Base-by-base conservation (phyloP, 495 filamentous ascomycete species). In the Schizothecium vesticola region DNA sequence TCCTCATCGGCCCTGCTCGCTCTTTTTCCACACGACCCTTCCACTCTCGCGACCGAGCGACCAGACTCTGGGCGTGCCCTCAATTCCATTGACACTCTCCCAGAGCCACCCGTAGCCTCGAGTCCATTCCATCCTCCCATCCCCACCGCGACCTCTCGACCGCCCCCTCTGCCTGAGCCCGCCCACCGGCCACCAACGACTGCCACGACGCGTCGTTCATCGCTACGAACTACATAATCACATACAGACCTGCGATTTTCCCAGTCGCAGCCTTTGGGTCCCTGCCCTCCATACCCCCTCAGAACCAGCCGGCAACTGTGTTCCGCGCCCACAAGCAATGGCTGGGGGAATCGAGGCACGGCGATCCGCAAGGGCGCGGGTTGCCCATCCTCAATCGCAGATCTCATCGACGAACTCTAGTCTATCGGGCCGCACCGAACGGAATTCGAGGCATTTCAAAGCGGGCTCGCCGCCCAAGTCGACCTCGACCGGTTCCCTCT, bases 281-380 rank as follows among this genome's bases (percentile, higher is more conserved):
- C 26, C 43, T 51, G 43, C 16, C 43, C 19, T n/a, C 43, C 43
- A 51, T 43, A 51, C 43, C 43, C 43, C 43, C 43, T 51, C 43
- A 51, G 43, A 51, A 19, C 43, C 43, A 51, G 16, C 43, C 19
- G 43, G 43, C 16, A 51, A 8, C 43, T n/a, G 6, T n/a, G 19
- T 51, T 51, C 16, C 43, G 43, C 43, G 16, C 43, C 43, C 16
- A 70, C 73, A 68, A 80, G 79, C 80, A 78, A 85, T 85, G 83
- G 83, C 83, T 78, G 81, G 78, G 19, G 43, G 43, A 67, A 70
- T 74, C 81, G 90, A 91, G 73, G 91, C 93, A 73, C 90, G 95
- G 78, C 92, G 95, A 77, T 97, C 93, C 62, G 95, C 94, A 73
- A 89, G 95, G 80, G 92, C 93, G 81, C 92, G 93, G 78, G 87